Conservation (phyloP, 352 stramenopile genomes). For the Pythium volutum region DNA sequence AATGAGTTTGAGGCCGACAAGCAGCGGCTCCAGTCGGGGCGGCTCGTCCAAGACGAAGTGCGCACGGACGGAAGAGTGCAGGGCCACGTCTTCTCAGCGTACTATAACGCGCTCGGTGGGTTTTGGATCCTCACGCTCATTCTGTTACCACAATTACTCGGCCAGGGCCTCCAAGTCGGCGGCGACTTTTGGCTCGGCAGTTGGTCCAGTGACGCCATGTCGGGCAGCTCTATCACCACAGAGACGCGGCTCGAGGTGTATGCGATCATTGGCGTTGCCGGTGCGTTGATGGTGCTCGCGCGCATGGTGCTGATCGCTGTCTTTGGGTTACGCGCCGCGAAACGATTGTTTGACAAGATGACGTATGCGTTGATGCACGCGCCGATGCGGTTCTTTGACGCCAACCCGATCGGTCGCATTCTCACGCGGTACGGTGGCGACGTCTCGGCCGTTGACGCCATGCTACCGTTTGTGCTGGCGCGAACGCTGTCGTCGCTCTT, state of each 20-base stretch:
- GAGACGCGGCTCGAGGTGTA: neutral
- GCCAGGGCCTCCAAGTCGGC: slow-evolving; percentile 70
- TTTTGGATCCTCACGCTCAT: slow-evolving; percentile 34
- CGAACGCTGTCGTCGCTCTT: too few relatives aligned
- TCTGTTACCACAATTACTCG: slow-evolving; percentile 58
- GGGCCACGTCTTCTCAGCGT: slow-evolving; percentile 29
- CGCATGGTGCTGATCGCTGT: slow-evolving; percentile 20
- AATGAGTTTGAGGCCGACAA: neutral
- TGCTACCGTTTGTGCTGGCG: too few relatives aligned
- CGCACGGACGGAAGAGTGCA: slow-evolving; percentile 34
- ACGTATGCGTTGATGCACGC: slow-evolving; percentile 79
- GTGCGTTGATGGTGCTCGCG: slow-evolving; percentile 17
- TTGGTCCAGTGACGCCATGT: slow-evolving; percentile 49
- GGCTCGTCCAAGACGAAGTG: slow-evolving; percentile 70
- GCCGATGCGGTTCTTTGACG: slow-evolving; percentile 90
- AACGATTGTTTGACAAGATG: slow-evolving; percentile 86
- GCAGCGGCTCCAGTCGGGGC: neutral
- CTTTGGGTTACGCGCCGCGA: slow-evolving; percentile 18
- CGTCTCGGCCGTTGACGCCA: slow-evolving; percentile 83
- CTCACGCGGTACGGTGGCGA: slow-evolving; percentile 88
- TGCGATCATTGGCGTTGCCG: slow-evolving; percentile 7
- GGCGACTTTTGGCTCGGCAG: slow-evolving; percentile 91
- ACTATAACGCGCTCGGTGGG: slow-evolving; percentile 43
- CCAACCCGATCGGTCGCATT: slow-evolving; percentile 85
- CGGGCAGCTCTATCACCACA: neutral